Percentiles rank a stretch among this genome's conserved stretches.
These are phyloP conservation scores for Lipomyces chichibuensis DNA, from an alignment of 805 yeast genomes.

Conservation along the genomic window DNA sequence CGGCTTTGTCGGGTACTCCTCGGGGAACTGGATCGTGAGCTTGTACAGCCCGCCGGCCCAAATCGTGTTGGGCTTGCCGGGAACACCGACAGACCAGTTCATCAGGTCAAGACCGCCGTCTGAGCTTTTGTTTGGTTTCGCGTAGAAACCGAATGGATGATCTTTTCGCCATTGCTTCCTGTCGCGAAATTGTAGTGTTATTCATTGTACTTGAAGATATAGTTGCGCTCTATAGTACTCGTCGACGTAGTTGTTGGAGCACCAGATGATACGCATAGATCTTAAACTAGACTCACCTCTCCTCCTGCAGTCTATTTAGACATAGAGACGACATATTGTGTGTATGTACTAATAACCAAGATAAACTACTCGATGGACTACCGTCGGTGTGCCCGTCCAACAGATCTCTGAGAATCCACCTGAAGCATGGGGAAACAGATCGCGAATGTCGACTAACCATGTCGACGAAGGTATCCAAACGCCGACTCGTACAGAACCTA, in stretches of 20 bases:
- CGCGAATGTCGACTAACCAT: neutral
- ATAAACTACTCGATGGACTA: neutral
- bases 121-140: conserved; percentile 77
- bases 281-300: conserved; percentile 53
- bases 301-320: conserved; percentile 85
- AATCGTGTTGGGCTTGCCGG: conserved; percentile 82
- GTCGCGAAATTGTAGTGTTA: neutral
- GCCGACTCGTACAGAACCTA: too few relatives aligned
- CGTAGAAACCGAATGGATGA: conserved; percentile 96
- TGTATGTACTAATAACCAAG: neutral
- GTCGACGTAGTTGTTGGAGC: neutral
- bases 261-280: neutral
- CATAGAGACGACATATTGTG: conserved; percentile 60
- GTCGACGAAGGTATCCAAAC: neutral
- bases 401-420: too few relatives aligned
- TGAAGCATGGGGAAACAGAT: too few relatives aligned
- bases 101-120: conserved; percentile 87
- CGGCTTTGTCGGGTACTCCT: conserved; percentile 93
- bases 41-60: conserved; percentile 95
- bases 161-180: conserved; percentile 98
- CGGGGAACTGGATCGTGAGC: conserved; percentile 77
- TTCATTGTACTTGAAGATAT: neutral
- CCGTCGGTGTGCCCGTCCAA: neutral
- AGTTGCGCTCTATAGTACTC: neutral
- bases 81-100: conserved; percentile 93